A percentile compares a stretch with the other conserved stretches of the same genome.
These are phyloP conservation scores for Glaciozyma martinii DNA, from an alignment of 768 basidiomycete genomes.

Conservation along the genomic window DNA sequence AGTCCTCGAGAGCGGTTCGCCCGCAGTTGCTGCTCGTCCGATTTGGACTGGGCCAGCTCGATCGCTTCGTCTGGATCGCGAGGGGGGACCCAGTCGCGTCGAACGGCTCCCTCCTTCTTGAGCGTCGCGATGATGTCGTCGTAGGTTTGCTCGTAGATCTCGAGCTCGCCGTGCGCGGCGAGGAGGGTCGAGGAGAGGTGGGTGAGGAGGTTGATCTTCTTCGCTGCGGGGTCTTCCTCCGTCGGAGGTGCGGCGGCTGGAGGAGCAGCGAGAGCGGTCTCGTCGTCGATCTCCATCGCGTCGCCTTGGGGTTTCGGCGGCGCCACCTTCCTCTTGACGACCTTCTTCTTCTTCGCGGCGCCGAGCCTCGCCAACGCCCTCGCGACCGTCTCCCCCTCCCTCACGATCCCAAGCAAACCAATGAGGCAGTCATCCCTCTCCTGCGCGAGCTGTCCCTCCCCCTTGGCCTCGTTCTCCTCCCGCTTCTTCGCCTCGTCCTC, in stretches of 20 bases:
- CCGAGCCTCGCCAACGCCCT: slow-evolving; percentile 83
- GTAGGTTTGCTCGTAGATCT: slow-evolving; percentile 77
- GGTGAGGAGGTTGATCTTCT: slow-evolving; percentile 62
- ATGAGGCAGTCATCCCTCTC: slow-evolving; percentile 42
- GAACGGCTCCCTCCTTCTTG: slow-evolving; percentile 61
- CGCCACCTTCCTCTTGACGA: slow-evolving; percentile 24
- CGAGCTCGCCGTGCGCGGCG: slow-evolving; percentile 65
- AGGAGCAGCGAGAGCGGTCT: slow-evolving; percentile 6
- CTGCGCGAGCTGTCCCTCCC: slow-evolving; percentile 46
- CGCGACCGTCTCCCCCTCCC: slow-evolving; percentile 82
- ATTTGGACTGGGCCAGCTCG: slow-evolving; percentile 17
- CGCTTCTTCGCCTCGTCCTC: slow-evolving; percentile 72
- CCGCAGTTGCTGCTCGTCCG: not conserved
- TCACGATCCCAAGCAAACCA: slow-evolving; percentile 59
- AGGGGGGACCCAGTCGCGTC: slow-evolving; percentile 61
- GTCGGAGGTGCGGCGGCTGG: not conserved
- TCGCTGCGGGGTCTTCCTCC: slow-evolving; percentile 10
- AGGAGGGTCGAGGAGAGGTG: slow-evolving; percentile 80
- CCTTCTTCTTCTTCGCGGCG: slow-evolving; percentile 33
- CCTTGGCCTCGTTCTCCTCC: slow-evolving; percentile 51
- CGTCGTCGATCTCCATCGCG: slow-evolving; percentile 51
- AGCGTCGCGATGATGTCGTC: slow-evolving; percentile 72
- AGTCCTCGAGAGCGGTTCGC: not conserved
- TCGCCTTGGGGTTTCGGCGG: slow-evolving; percentile 37
- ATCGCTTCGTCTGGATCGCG: slow-evolving; percentile 44